These are phyloP conservation scores for Ulmus americana DNA, from an alignment of 331 rosid species.

Conservation along the genomic window DNA sequence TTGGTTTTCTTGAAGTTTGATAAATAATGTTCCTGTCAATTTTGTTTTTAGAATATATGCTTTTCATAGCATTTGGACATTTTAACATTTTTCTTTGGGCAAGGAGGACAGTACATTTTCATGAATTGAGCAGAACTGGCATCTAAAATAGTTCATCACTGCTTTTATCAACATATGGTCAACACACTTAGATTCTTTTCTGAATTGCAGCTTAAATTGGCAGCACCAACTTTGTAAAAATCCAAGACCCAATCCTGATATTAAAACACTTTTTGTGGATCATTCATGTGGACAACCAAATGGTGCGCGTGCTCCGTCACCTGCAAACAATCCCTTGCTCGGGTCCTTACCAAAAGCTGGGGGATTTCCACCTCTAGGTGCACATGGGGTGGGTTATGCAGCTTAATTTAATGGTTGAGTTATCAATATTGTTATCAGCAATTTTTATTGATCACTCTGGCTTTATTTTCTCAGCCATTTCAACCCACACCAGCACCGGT, in stretches of 20 bases:
- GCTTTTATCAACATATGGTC: constrained; percentile 8
- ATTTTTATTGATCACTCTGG: constrained; percentile 23
- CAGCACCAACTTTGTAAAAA: constrained; percentile 96
- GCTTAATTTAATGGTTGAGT: constrained; percentile 15
- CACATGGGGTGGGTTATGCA: constrained; percentile 66
- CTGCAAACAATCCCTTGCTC: constrained; percentile 77
- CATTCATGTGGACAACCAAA: constrained; percentile 97
- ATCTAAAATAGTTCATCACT: neutral
- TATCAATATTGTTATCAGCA: constrained; percentile 14
- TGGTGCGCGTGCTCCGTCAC: constrained; percentile 95
- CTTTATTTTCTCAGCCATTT: constrained; percentile 57
- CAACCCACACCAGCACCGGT: constrained; percentile 72
- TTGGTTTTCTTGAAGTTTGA: neutral
- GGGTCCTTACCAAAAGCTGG: constrained; percentile 92
- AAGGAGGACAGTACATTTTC: neutral
- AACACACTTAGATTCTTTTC: neutral
- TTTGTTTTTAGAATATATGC: neutral
- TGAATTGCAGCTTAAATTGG: constrained; percentile 85
- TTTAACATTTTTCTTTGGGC: neutral
- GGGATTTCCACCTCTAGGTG: constrained; percentile 89
- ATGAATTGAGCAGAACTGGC: neutral
- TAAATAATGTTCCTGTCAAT: neutral
- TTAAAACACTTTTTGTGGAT: constrained; percentile 95
- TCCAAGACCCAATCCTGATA: constrained; percentile 97
- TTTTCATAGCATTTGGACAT: neutral